Conservation (phyloP, 495 filamentous ascomycete genomes). For the Aspergillus homomorphus region DNA sequence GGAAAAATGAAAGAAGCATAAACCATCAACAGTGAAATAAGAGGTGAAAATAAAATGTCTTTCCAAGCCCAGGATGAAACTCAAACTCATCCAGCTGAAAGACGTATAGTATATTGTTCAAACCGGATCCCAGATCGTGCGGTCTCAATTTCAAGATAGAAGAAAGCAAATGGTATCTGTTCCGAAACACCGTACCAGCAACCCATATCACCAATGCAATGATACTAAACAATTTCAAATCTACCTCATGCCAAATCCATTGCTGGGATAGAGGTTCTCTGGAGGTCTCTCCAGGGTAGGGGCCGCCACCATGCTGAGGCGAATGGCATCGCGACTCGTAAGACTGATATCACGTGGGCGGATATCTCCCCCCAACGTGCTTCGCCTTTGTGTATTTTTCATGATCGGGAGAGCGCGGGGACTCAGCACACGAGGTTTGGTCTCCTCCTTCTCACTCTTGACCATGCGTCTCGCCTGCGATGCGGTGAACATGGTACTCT, state of each 20-base stretch:
- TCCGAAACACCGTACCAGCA: slow-evolving; percentile 30
- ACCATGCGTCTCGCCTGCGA: slow-evolving; percentile 69
- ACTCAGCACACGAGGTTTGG: slow-evolving; percentile 58
- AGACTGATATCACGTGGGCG: slow-evolving; percentile 45
- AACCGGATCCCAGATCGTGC: slow-evolving; percentile 12
- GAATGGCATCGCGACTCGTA: slow-evolving; percentile 41
- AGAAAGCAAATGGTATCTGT: slow-evolving; percentile 36
- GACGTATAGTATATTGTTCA: slow-evolving; percentile 1
- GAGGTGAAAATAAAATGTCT: slow-evolving; percentile 6
- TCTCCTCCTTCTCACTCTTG: slow-evolving; percentile 60
- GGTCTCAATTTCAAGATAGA: slow-evolving; percentile 12
- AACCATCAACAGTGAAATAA: slow-evolving; percentile 12
- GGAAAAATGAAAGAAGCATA: slow-evolving; percentile 13
- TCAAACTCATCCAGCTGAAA: slow-evolving; percentile 5
- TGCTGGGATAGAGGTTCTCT: slow-evolving; percentile 8
- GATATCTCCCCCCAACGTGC: slow-evolving; percentile 49
- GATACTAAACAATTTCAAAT: slow-evolving; percentile 18
- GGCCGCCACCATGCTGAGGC: slow-evolving; percentile 40
- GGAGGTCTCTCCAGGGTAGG: slow-evolving; percentile 22
- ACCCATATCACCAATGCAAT: slow-evolving; percentile 19
- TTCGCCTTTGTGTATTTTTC: slow-evolving; percentile 52
- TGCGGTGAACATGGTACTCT: slow-evolving; percentile 62
- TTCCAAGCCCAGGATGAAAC: slow-evolving; percentile 14
- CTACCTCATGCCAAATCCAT: slow-evolving; percentile 17
- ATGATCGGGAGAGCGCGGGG: slow-evolving; percentile 64